These are phyloP conservation scores for Pseudogymnoascus pannorum DNA, from an alignment of 2,329 filamentous ascomycete species.

Conservation along the genomic window DNA sequence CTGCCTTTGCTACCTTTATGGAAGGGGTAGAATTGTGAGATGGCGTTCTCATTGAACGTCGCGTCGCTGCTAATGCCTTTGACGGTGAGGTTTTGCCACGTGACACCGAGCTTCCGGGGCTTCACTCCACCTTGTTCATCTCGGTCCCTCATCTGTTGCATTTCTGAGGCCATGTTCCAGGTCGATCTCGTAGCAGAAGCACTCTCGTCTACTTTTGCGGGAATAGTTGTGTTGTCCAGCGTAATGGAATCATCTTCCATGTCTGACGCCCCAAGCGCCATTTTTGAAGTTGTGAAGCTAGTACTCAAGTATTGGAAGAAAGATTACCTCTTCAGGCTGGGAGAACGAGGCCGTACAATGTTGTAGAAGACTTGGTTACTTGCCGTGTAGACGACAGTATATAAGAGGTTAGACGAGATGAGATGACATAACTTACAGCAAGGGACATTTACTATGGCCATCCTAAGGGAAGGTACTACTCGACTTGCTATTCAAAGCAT, in stretches of 20 bases:
- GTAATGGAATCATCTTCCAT: neutral
- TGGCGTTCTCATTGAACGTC: conserved; percentile 52
- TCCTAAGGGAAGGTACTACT: neutral
- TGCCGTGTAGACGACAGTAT: neutral
- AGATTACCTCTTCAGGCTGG: neutral
- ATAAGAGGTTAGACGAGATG: neutral
- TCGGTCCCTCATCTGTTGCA: neutral
- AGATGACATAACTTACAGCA: neutral
- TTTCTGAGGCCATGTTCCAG: conserved; percentile 4
- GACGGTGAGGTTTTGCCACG: conserved; percentile 72
- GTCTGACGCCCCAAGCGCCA: neutral
- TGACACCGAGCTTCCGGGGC: conserved; percentile 70
- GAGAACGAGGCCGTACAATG: neutral
- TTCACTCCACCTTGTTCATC: neutral
- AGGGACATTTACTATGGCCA: neutral
- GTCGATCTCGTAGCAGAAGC: neutral
- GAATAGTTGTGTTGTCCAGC: neutral
- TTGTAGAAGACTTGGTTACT: neutral
- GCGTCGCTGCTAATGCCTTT: conserved; percentile 60
- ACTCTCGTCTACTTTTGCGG: neutral
- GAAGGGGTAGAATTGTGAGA: conserved; percentile 51
- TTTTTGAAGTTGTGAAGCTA: neutral
- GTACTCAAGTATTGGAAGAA: neutral
- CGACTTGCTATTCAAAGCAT: neutral
- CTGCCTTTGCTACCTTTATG: conserved; percentile 43